Evolutionary conservation across 2,329 filamentous ascomycete species (phyloP).

Genomic region (Trichophyton equinum): DNA sequence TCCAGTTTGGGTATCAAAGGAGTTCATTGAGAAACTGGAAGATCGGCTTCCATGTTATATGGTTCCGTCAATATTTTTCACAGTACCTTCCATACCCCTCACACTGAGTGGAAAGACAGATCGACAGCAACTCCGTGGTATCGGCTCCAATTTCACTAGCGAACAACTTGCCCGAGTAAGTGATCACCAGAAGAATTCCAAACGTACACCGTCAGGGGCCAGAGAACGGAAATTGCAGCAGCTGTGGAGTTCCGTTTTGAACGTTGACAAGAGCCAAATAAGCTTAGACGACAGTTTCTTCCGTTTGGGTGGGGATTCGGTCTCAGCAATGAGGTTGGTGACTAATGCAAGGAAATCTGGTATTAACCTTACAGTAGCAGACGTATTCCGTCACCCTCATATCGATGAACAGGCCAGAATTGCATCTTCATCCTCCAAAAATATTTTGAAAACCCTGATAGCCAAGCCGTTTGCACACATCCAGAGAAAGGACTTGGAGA

Average conservation of each 20-base stretch:
- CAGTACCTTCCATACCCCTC: neutral
- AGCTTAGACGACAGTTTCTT: constrained; percentile 8
- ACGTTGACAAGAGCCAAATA: constrained; percentile 3
- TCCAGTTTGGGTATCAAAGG: neutral
- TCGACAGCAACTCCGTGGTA: constrained; percentile 19
- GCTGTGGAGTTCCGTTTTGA: constrained; percentile 8
- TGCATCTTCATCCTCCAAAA: constrained; percentile 22
- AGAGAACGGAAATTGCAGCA: constrained; percentile 7
- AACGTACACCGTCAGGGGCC: neutral
- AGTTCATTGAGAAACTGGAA: neutral
- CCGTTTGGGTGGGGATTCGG: constrained; percentile 10
- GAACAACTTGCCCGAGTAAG: constrained; percentile 4
- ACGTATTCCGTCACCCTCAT: constrained; percentile 7
- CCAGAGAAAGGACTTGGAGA: constrained; percentile 3
- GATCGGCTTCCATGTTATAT: constrained; percentile 4
- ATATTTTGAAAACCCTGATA: constrained; percentile 8
- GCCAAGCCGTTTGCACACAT: constrained; percentile 4
- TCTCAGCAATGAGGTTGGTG: constrained; percentile 9
- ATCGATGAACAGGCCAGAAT: constrained; percentile 5
- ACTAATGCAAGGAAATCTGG: constrained; percentile 31
- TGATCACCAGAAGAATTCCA: neutral
- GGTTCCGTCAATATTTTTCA: constrained; percentile 7
- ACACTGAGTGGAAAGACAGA: constrained; percentile 12
- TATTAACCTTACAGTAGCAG: constrained; percentile 1
- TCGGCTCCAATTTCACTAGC: constrained; percentile 12